Evolutionary conservation across 306 rosid species (phyloP), one percentile per base, ranked within the genome.

Genomic region (Abrus pulchellus): DNA sequence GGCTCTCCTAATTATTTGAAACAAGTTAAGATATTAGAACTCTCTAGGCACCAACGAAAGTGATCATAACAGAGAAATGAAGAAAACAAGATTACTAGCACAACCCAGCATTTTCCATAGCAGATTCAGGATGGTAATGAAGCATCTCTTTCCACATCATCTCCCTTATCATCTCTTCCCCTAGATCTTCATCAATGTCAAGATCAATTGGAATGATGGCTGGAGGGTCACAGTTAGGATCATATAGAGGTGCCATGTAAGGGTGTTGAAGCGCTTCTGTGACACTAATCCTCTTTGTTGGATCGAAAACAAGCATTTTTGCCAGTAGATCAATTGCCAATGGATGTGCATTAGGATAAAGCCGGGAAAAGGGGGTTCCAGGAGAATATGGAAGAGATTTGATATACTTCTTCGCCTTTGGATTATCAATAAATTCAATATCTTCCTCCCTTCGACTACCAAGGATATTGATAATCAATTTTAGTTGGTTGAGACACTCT

Each of bases 401-500:
- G 68, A 94, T 93, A 83, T 83, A 91, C 76, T 72, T 89, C 82
- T 91, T 93, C 44, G 97, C 97, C 85, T 89, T 94, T 28, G 88
- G 92, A 67, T 94, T 93, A 89, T 93, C 97, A 70, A 93, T 94
- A 74, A 94, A 94, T 79, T 86, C 89, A 55, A 94, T 82, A 77
- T 93, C 99, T 78, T 88, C 99, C 80, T 94, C 99, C 82, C 93
- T 91, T 80, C 91, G 97, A 88, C 97, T 88, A 33, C 99, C 99
- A 75, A 95, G 91, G 82, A 88, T 86, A 79, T 95, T 91, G 76
- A 95, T 86, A 57, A 95, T 93, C 69, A 91, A 82, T 53, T 90
- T 93, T 76, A 93, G 93, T 83, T 93, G 99, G 89, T 94, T 92
- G 80, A 94, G 89, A 82, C 97, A 92, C 55, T 94, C 94, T 3